Evolutionary conservation across 371 early-diverging fungal genomes (phyloP).

Genomic region (Blakeslea trispora): DNA sequence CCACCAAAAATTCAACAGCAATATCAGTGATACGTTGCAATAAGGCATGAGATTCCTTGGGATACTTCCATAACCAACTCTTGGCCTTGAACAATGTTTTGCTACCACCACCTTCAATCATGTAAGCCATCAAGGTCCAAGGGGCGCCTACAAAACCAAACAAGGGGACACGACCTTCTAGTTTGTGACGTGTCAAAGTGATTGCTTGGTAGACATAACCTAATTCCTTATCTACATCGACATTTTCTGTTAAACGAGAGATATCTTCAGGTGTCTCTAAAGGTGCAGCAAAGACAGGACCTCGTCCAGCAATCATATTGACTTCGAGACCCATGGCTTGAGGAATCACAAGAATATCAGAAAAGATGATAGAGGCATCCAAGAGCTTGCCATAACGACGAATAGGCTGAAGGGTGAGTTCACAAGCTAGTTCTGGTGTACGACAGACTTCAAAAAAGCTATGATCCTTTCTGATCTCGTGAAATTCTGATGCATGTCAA

Average conservation of each 20-base stretch:
- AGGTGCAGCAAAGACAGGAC: constrained; percentile 91
- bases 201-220: constrained; percentile 96
- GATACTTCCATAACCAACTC: constrained; percentile 85
- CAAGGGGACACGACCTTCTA: constrained; percentile 90
- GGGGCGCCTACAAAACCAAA: constrained; percentile 97
- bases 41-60: constrained; percentile 78
- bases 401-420: constrained; percentile 96
- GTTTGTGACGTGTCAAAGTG: constrained; percentile 84
- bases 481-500: constrained; percentile 71
- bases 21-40: constrained; percentile 84
- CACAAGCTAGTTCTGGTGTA: constrained; percentile 91
- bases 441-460: constrained; percentile 96
- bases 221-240: constrained; percentile 75
- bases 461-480: constrained; percentile 78
- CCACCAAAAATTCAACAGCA: constrained; percentile 82
- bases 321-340: constrained; percentile 96
- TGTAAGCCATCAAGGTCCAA: constrained; percentile 98
- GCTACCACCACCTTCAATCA: constrained; percentile 98
- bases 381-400: constrained; percentile 87
- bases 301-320: constrained; percentile 90
- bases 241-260: constrained; percentile 59
- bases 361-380: constrained; percentile 97
- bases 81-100: constrained; percentile 90
- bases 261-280: constrained; percentile 76
- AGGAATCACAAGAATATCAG: constrained; percentile 96